Evolutionary conservation across 1,139 yeast species (phyloP).

Genomic region (Scheffersomyces quercinus): DNA sequence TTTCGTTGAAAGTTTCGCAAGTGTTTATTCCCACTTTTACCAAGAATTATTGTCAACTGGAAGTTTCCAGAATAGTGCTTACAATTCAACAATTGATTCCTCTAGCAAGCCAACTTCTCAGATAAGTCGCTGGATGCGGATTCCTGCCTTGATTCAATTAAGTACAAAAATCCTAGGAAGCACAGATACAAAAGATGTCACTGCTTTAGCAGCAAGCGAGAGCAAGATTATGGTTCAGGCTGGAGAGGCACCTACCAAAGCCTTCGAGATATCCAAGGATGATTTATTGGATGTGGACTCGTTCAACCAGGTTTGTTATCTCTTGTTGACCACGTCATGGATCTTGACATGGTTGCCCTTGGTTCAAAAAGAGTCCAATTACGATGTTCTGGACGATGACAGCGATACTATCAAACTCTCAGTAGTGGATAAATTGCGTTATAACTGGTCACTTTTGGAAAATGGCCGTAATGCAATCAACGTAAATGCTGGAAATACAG

Average conservation of each 20-base stretch:
- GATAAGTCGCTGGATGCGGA: slow-evolving; percentile 46
- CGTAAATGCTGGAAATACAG: slow-evolving; percentile 21
- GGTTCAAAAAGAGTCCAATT: slow-evolving; percentile 46
- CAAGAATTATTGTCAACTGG: slow-evolving; percentile 29
- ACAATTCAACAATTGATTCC: slow-evolving; percentile 20
- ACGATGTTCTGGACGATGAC: slow-evolving; percentile 27
- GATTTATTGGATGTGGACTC: slow-evolving; percentile 46
- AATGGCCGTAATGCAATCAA: slow-evolving; percentile 35
- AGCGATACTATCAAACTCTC: slow-evolving; percentile 18
- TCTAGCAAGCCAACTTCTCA: slow-evolving; percentile 29
- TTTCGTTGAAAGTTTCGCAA: slow-evolving; percentile 32
- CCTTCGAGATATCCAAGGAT: slow-evolving; percentile 38
- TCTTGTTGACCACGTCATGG: slow-evolving; percentile 50
- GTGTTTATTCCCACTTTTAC: slow-evolving; percentile 31
- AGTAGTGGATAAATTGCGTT: slow-evolving; percentile 47
- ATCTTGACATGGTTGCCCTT: slow-evolving; percentile 56
- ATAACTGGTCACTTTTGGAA: slow-evolving; percentile 59
- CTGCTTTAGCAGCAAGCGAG: slow-evolving; percentile 31
- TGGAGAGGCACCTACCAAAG: slow-evolving; percentile 15
- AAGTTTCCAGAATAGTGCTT: neutral
- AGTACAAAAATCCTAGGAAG: slow-evolving; percentile 28
- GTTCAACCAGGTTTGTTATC: slow-evolving; percentile 48
- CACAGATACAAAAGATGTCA: slow-evolving; percentile 10
- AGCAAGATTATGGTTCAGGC: slow-evolving; percentile 33
- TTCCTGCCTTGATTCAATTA: slow-evolving; percentile 34